Conservation (phyloP, 148 eudicot species). For the Silene latifolia region DNA sequence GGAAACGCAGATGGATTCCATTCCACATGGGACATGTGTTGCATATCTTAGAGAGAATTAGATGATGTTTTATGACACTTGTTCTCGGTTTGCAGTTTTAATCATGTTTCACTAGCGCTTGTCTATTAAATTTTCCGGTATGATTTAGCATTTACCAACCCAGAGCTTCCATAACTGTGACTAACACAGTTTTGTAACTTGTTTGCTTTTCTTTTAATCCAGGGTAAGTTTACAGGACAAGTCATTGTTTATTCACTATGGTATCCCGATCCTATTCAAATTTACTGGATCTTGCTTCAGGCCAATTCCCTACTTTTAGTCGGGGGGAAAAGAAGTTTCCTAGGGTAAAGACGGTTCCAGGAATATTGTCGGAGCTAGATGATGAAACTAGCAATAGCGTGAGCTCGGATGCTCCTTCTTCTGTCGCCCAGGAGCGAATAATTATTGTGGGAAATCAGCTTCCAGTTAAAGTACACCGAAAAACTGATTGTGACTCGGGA, state of each 20-base stretch:
- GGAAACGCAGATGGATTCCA: neutral
- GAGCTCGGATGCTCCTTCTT: conserved; percentile 67
- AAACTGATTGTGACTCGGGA: conserved; percentile 33
- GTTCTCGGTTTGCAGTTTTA: neutral
- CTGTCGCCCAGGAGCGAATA: conserved; percentile 58
- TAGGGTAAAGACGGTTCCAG: conserved; percentile 65
- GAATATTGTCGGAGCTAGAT: conserved; percentile 63
- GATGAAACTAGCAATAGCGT: conserved; percentile 56
- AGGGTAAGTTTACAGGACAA: conserved; percentile 2
- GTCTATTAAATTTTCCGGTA: neutral
- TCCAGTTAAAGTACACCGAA: conserved; percentile 53
- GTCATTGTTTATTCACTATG: conserved; percentile 31
- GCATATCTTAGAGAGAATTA: neutral
- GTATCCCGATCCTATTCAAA: conserved; percentile 77
- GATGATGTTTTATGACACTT: neutral
- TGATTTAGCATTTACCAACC: neutral
- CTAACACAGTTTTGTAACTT: neutral
- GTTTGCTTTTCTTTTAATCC: neutral
- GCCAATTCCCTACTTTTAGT: conserved; percentile 40
- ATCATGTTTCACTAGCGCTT: neutral
- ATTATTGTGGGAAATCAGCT: conserved; percentile 87
- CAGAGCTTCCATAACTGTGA: neutral
- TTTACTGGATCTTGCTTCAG: conserved; percentile 66
- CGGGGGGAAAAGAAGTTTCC: conserved; percentile 56
- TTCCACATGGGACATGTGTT: neutral